Conservation (phyloP, 148 eudicot species). For the Camellia lanceoleosa region DNA sequence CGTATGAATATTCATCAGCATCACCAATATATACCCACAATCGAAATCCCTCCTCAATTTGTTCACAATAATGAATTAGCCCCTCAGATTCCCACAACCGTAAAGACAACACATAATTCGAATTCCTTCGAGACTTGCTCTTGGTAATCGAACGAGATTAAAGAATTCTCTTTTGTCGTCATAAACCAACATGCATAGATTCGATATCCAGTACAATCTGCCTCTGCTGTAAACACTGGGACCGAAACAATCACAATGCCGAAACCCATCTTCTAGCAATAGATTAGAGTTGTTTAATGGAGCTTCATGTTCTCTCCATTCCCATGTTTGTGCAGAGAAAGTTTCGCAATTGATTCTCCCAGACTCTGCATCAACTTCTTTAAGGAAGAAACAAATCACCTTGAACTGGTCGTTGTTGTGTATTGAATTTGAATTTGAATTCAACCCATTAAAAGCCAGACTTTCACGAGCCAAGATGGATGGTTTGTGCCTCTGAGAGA, state of each 20-base stretch:
- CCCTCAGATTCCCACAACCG: constrained; percentile 9
- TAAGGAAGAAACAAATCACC: constrained; percentile 8
- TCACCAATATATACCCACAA: not conserved
- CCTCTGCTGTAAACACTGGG: not conserved
- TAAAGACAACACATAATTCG: not conserved
- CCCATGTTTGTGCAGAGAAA: constrained; percentile 1
- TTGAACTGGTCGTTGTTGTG: not conserved
- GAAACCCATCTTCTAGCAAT: constrained; percentile 7
- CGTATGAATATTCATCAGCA: too few relatives aligned
- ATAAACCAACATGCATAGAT: constrained; percentile 19
- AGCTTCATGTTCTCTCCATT: constrained; percentile 15
- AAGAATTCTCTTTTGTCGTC: constrained; percentile 11
- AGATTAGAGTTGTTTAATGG: not conserved
- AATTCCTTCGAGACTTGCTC: not conserved
- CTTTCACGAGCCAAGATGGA: too few relatives aligned
- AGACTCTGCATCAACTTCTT: not conserved
- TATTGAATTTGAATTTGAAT: too few relatives aligned
- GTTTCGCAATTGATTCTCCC: constrained; percentile 3
- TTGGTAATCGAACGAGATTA: constrained; percentile 11
- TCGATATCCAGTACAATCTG: constrained; percentile 17
- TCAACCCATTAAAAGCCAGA: constrained; percentile 13
- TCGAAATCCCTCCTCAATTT: not conserved
- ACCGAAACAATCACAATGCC: not conserved
- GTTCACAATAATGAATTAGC: not conserved
- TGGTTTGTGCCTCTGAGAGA: not conserved